Base-by-base conservation (phyloP, 2,329 filamentous ascomycete species). In the Hypomyces rosellus region DNA sequence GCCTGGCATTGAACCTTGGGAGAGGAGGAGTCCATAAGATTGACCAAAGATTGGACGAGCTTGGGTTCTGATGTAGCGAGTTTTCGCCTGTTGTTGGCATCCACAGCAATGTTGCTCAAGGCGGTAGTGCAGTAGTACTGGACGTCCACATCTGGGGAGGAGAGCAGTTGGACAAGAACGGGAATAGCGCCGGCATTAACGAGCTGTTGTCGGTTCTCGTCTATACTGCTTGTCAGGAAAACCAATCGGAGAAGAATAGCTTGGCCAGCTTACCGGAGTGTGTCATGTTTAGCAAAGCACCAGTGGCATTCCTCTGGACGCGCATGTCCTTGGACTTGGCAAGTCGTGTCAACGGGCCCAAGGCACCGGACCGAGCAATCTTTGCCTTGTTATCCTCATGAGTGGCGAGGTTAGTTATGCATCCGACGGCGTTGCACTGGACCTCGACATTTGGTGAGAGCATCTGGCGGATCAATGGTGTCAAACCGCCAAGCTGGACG, bases 51-150 rank as follows among this genome's bases (percentile, higher is more conserved):
- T 65, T 96, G 89, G 20, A 99, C 91, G 22, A 99, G 79, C 58
- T 91, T 89, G 18, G 88, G 84, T 67, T 99, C 93, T 8, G 88
- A 91, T 63, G 95, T 86, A 30, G 92, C 89, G 48, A 99, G 80
- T 66, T 92, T 90, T 64, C 91, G 89, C 59, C 93, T 81, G 72
- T 97, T 97, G 63, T 84, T 86, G 42, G 86, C 80, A 65, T 99
- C 93, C 48, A 99, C 93, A 6, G 93, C 93, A 60, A 99, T 99
- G 69, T 99, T 99, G 77, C 92, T 97, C 52, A 99, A 81, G 12
- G 93, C 93, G 4, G 93, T 99, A 15, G 93, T 99, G 74, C 93
- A 99, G 72, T 99, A 99, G 72, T 99, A 99, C 72, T 99, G 93
- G 33, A 99, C 93, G 65, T 99, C 93, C 58, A 96, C 91, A 64